These are phyloP conservation scores for Neonothopanus nambi DNA, from an alignment of 1,284 basidiomycete genomes.

Conservation along the genomic window DNA sequence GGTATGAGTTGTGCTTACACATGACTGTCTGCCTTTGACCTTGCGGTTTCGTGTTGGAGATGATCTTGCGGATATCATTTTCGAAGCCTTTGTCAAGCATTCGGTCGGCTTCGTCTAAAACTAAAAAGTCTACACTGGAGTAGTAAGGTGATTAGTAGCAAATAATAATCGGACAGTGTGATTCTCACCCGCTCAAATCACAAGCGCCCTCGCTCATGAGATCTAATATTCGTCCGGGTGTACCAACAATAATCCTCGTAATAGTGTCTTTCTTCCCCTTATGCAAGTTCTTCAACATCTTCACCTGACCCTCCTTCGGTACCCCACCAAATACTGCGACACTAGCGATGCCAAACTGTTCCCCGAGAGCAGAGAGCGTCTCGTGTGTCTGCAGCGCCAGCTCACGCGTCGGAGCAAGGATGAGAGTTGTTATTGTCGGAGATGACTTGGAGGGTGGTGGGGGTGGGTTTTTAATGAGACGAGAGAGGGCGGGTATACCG, in stretches of 20 bases:
- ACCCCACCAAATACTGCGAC: constrained; percentile 90
- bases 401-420: constrained; percentile 93
- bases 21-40: constrained; percentile 85
- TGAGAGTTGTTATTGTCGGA: constrained; percentile 69
- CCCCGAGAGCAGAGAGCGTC: constrained; percentile 88
- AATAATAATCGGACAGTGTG: too few relatives aligned
- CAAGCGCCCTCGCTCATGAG: constrained; percentile 90
- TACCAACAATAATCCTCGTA: constrained; percentile 84
- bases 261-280: constrained; percentile 65
- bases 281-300: constrained; percentile 66
- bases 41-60: constrained; percentile 72
- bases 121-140: constrained; percentile 82
- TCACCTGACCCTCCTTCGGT: constrained; percentile 87
- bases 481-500: constrained; percentile 85
- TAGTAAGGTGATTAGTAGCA: too few relatives aligned
- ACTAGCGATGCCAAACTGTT: constrained; percentile 92
- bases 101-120: constrained; percentile 96
- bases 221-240: constrained; percentile 87
- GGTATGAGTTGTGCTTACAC: constrained; percentile 57
- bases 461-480: constrained; percentile 49
- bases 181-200: constrained; percentile 71
- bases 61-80: constrained; percentile 95
- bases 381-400: constrained; percentile 96
- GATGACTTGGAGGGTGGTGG: constrained; percentile 26
- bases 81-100: constrained; percentile 99